These are phyloP conservation scores for Pseudopediastrum boryanum DNA, from an alignment of 139 green algal species.

Conservation along the genomic window DNA sequence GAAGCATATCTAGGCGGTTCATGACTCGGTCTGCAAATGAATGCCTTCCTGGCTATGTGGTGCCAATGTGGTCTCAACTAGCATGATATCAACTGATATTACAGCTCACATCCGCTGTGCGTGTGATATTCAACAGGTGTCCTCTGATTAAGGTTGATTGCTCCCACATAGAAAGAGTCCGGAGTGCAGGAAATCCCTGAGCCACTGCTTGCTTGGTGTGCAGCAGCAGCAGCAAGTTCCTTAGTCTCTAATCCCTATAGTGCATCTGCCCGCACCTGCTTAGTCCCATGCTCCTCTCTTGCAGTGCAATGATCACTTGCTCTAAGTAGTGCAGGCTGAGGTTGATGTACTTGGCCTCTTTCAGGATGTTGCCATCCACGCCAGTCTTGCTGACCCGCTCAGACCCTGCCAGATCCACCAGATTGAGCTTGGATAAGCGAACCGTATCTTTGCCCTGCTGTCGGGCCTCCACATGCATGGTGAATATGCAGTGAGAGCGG, in stretches of 20 bases:
- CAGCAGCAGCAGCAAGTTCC: too few species aligned
- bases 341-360: conserved; percentile 93
- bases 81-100: too few species aligned
- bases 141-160: too few species aligned
- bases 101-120: too few species aligned
- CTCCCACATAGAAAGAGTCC: too few species aligned
- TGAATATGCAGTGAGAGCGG: conserved; percentile 56
- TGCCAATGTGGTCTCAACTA: too few species aligned
- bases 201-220: too few species aligned
- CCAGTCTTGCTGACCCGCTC: conserved; percentile 54
- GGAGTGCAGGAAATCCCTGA: too few species aligned
- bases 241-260: background rate
- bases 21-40: too few species aligned
- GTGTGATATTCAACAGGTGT: too few species aligned
- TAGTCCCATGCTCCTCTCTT: conserved; percentile 74
- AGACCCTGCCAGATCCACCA: conserved; percentile 78
- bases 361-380: conserved; percentile 70
- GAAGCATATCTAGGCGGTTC: too few species aligned
- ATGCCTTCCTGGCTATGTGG: too few species aligned
- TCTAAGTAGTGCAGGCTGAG: conserved; percentile 86
- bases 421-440: conserved; percentile 67
- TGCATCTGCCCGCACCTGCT: conserved; percentile 43
- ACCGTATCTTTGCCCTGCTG: conserved; percentile 38
- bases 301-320: conserved; percentile 75
- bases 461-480: conserved; percentile 51